Conservation (phyloP, 164 flowering plant species). For the Macadamia integrifolia region DNA sequence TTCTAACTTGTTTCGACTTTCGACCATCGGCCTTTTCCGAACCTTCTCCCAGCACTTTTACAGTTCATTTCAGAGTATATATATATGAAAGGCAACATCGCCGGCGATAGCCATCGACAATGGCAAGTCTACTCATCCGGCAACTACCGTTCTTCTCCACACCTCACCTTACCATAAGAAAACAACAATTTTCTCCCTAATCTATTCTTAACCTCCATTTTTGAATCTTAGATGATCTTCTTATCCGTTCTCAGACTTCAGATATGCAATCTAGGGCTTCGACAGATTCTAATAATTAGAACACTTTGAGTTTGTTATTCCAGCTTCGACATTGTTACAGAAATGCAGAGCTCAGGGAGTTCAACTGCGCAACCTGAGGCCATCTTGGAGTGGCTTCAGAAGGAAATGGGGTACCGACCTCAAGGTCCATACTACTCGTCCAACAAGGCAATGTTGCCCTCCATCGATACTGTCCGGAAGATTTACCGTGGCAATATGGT, state of each 20-base stretch:
- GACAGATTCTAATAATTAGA: not conserved
- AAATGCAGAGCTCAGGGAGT: conserved; percentile 50
- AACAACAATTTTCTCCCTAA: not conserved
- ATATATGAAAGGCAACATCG: not conserved
- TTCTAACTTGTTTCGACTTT: too few relatives aligned
- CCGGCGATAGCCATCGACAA: not conserved
- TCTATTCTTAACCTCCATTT: not conserved
- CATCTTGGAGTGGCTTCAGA: conserved; percentile 86
- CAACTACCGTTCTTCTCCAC: not conserved
- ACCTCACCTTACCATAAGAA: not conserved
- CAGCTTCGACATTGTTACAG: not conserved
- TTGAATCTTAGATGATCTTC: not conserved
- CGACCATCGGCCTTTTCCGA: too few relatives aligned
- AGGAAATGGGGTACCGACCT: conserved; percentile 94
- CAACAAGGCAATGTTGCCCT: conserved; percentile 41
- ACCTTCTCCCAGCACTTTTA: too few relatives aligned
- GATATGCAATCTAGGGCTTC: conserved; percentile 13
- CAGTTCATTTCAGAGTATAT: too few relatives aligned
- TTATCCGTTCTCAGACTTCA: not conserved
- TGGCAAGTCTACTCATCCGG: not conserved
- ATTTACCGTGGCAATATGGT: conserved; percentile 93
- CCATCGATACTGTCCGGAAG: conserved; percentile 64
- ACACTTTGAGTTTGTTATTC: not conserved
- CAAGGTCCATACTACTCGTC: conserved; percentile 46
- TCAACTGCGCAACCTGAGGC: conserved; percentile 68